These are phyloP conservation scores for Cyamopsis tetragonoloba DNA, from an alignment of 306 rosid species.

Conservation along the genomic window DNA sequence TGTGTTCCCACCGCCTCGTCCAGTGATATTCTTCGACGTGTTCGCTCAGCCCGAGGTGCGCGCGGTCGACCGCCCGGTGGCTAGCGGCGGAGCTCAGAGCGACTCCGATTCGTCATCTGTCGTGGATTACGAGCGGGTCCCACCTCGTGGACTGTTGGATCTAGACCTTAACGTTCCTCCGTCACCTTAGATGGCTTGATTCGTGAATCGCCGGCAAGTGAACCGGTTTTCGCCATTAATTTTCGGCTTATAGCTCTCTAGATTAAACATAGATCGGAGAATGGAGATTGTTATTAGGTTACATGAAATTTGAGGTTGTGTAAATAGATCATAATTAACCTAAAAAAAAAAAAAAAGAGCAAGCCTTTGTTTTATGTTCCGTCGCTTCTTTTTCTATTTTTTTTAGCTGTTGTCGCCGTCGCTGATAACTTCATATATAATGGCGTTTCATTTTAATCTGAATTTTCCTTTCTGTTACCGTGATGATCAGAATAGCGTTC, in stretches of 20 bases:
- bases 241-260: neutral
- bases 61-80: constrained; percentile 19
- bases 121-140: constrained; percentile 37
- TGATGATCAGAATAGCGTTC: too few relatives aligned
- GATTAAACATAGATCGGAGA: neutral
- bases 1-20: constrained; percentile 28
- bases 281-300: neutral
- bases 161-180: constrained; percentile 67
- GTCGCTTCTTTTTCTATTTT: neutral
- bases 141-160: constrained; percentile 30
- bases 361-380: neutral
- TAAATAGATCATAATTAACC: constrained; percentile 27
- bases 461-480: neutral
- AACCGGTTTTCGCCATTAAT: neutral
- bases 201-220: neutral
- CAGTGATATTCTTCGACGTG: constrained; percentile 44
- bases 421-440: neutral
- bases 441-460: neutral
- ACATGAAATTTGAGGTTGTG: neutral
- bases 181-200: constrained; percentile 47
- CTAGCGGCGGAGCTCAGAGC: constrained; percentile 20
- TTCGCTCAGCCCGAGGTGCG: constrained; percentile 34
- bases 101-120: constrained; percentile 55
- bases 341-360: neutral
- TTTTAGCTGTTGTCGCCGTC: neutral